phyloP scores from a whole-genome alignment of 192 early-diverging fungal species.

The Neocallimastix lanati region DNA sequence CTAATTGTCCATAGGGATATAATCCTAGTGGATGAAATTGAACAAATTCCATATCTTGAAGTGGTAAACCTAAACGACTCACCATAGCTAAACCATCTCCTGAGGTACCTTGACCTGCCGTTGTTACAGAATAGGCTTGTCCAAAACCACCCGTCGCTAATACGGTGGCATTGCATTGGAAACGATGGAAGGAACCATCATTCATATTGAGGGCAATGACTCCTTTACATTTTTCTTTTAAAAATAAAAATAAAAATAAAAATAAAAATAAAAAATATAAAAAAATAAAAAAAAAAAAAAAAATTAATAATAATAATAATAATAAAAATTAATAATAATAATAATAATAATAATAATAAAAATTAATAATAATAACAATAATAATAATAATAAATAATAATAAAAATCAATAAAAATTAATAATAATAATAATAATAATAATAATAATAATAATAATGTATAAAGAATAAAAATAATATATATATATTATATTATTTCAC shows the following conservation, averaged over 20 bases:
- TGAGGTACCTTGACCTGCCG: constrained; percentile 94
- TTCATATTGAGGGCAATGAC: constrained; percentile 93
- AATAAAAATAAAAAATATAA: no score
- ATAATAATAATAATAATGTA: no score
- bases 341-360: no score
- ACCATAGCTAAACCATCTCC: constrained; percentile 99
- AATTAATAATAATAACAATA: no score
- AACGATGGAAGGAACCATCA: constrained; percentile 94
- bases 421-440: no score
- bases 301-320: neutral
- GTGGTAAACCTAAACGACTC: constrained; percentile 81
- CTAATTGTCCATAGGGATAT: constrained; percentile 93
- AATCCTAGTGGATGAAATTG: constrained; percentile 99
- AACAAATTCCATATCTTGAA: constrained; percentile 97
- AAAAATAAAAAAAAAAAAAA: no score
- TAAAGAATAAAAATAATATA: no score
- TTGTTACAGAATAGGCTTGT: constrained; percentile 95
- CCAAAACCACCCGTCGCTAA: constrained; percentile 99
- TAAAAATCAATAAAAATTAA: neutral
- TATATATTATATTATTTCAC: no score
- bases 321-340: no score
- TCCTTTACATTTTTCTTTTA: constrained; percentile 64
- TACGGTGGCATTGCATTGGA: constrained; percentile 92
- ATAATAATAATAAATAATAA: no score
- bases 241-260: no score